Conservation (phyloP, 495 filamentous ascomycete species). For the Elaphomyces granulatus region DNA sequence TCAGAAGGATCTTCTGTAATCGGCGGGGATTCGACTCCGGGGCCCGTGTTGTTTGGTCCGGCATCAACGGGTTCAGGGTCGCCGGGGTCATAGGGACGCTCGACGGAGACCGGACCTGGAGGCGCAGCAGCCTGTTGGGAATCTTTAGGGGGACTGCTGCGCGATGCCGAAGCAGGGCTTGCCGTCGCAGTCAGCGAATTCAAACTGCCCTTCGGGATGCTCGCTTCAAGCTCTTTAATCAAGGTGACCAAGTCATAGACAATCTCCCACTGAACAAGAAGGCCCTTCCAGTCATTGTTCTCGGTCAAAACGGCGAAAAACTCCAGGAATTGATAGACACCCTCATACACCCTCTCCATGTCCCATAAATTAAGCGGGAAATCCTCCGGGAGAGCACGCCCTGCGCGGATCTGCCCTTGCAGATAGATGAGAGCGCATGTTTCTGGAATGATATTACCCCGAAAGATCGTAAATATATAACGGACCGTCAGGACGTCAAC, state of each 20-base stretch:
- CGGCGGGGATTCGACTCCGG: constrained; percentile 43
- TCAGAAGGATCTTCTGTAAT: constrained; percentile 68
- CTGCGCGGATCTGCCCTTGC: constrained; percentile 74
- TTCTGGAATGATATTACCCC: constrained; percentile 79
- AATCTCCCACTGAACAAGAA: constrained; percentile 80
- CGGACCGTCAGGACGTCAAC: constrained; percentile 60
- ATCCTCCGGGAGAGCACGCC: constrained; percentile 51
- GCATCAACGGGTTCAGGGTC: constrained; percentile 33
- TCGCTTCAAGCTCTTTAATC: constrained; percentile 71
- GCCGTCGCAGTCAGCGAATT: constrained; percentile 24
- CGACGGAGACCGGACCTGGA: constrained; percentile 36
- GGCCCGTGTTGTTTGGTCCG: constrained; percentile 23
- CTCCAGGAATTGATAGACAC: constrained; percentile 82
- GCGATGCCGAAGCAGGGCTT: constrained; percentile 11
- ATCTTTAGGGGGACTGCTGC: constrained; percentile 18
- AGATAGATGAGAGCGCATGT: constrained; percentile 85
- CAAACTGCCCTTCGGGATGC: constrained; percentile 59
- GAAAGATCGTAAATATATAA: constrained; percentile 83
- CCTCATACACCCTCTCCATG: constrained; percentile 83
- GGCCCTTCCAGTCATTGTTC: constrained; percentile 47
- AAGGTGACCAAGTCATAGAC: constrained; percentile 70
- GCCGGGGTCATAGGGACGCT: constrained; percentile 41
- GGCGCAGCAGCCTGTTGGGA: constrained; percentile 14
- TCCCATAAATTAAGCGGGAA: constrained; percentile 94
- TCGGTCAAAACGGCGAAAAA: constrained; percentile 88